phyloP scores from a whole-genome alignment of 257 asterid genomes.

The Nyctanthes arbortristis region DNA sequence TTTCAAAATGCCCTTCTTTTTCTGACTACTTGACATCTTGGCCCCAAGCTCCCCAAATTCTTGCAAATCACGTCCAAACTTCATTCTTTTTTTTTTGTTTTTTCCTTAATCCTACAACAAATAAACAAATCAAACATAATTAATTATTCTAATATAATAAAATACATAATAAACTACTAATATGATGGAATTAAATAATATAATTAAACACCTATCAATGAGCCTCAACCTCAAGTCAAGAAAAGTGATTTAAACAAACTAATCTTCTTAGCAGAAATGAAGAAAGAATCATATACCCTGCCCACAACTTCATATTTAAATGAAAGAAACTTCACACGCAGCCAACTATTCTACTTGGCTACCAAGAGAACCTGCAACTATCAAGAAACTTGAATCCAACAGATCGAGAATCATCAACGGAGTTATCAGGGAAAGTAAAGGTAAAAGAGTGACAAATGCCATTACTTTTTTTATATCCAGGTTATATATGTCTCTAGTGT shows the following conservation, averaged over 20 bases:
- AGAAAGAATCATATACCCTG: conserved; percentile 53
- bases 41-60: too few species aligned
- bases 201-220: too few species aligned
- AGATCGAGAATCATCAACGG: not conserved
- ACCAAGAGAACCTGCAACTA: not conserved
- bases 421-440: not conserved
- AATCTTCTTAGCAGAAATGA: conserved; percentile 29
- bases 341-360: conserved; percentile 3
- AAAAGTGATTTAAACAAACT: conserved; percentile 40
- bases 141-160: too few species aligned
- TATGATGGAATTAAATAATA: too few species aligned
- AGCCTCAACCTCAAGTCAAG: conserved; percentile 38
- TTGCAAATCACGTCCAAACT: too few species aligned
- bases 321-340: not conserved
- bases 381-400: not conserved
- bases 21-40: too few species aligned
- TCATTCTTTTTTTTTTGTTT: too few species aligned
- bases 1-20: too few species aligned
- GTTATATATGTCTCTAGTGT: not conserved
- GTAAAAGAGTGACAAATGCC: not conserved
- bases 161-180: too few species aligned
- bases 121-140: too few species aligned
- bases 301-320: conserved; percentile 28
- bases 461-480: too few species aligned
- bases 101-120: too few species aligned